Percentiles rank a stretch among this genome's conserved stretches.
Conservation (phyloP, 2,329 filamentous ascomycete species). For the Ustulina deusta region DNA sequence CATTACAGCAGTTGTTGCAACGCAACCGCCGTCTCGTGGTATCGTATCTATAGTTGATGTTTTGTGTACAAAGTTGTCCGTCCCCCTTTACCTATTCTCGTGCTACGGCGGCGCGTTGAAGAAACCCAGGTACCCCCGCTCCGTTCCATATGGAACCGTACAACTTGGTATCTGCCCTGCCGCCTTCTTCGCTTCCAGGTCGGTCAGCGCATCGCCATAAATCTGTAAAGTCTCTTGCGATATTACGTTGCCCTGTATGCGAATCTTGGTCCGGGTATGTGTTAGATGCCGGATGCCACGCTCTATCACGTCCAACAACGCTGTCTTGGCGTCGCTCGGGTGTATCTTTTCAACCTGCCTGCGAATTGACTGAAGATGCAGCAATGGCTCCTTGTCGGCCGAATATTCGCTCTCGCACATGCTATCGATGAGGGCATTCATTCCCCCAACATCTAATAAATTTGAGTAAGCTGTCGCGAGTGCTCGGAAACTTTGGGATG, state of each 20-base stretch:
- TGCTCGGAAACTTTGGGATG: conserved; percentile 42
- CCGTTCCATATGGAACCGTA: background rate
- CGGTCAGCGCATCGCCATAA: conserved; percentile 43
- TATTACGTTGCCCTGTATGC: conserved; percentile 40
- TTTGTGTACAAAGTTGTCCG: conserved; percentile 7
- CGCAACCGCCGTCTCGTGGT: background rate
- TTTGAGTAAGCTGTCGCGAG: conserved; percentile 46
- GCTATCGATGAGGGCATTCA: conserved; percentile 43
- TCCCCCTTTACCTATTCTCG: background rate
- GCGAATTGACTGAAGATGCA: conserved; percentile 42
- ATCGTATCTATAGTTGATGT: conserved; percentile 18
- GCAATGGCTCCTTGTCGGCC: conserved; percentile 40
- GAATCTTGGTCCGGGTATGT: conserved; percentile 35
- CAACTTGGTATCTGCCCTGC: too few species aligned
- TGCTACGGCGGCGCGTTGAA: background rate
- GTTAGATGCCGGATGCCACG: conserved; percentile 32
- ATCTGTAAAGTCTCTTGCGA: conserved; percentile 46
- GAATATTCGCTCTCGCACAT: conserved; percentile 41
- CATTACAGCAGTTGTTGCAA: background rate
- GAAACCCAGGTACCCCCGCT: background rate
- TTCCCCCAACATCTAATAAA: conserved; percentile 40
- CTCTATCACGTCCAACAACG: conserved; percentile 40
- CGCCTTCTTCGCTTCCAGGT: conserved; percentile 29
- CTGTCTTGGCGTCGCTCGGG: background rate
- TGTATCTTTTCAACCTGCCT: conserved; percentile 38